Evolutionary conservation across 1,139 yeast species (phyloP), one percentile per base, ranked within the genome.

Genomic region (Pichia sp.): DNA sequence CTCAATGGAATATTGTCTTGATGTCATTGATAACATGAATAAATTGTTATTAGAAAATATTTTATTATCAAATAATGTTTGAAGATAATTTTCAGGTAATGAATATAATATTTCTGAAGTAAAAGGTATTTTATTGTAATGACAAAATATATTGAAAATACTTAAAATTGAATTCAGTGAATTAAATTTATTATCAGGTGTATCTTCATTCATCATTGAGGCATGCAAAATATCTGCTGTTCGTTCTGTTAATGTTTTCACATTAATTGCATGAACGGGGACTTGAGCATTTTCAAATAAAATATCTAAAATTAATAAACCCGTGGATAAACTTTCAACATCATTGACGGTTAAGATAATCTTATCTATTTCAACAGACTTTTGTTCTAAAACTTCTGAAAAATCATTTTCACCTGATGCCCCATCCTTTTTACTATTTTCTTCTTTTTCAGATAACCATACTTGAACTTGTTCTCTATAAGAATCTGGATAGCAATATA

Each of bases 181-280:
- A 35, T 38, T 46, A 30, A 42, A 45, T 24, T 37, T 48, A 41
- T 32, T 49, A 50, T 42, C 46, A 9, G 39, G 33, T 11, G 41
- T 39, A n/a, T 25, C 28, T 6, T 51, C 54, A 15, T 48, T 43
- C 28, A 56, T 36, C 62, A 57, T 57, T 6, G 85, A 78, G 2
- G 84, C 85, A 51, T 78, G 85, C 41, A 80, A 66, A 38, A 80
- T 61, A 58, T 80, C 83, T 0, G 85, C 77, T 0, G 86, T 80
- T 58, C 88, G 67, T 35, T 81, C 80, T 2, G 81, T 74, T 42
- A 80, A 65, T 31, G 76, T 75, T 43, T 79, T 68, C 43, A 79
- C 60, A 50, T 78, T 78, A 7, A 79, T 61, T 1, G 80, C 84
- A 50, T 69, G 72, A 33, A 78, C 64, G 1, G 72, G 68, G 8